Conservation (phyloP, 176 grass and related monocot genomes). For the barley (Hordeum vulgare) region MorexV3_pseudomolecules_assembly NC_058521.1:257383408-257383907, state of each 20-base stretch:
- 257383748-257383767: constrained; percentile 92
- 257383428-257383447: constrained; percentile 20
- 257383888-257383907: constrained; percentile 97
- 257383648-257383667: not conserved
- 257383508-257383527: not conserved
- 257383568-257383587: not conserved
- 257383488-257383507: not conserved
- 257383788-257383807: constrained; percentile 92
- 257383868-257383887: constrained; percentile 95
- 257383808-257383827: constrained; percentile 89
- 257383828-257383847: constrained; percentile 93
- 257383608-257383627: not conserved
- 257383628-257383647: not conserved
- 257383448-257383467: not conserved
- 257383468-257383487: not conserved
- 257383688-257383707: not conserved
- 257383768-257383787: constrained; percentile 97
- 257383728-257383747: not conserved
- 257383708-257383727: constrained; percentile 1
- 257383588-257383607: not conserved
- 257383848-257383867: constrained; percentile 78
- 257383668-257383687: not conserved
- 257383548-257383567: not conserved
- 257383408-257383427: constrained; percentile 63
- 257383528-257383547: not conserved